phyloP scores from a whole-genome alignment of 106 monocot genomes.

The Alisma plantagoaquatica region DNA sequence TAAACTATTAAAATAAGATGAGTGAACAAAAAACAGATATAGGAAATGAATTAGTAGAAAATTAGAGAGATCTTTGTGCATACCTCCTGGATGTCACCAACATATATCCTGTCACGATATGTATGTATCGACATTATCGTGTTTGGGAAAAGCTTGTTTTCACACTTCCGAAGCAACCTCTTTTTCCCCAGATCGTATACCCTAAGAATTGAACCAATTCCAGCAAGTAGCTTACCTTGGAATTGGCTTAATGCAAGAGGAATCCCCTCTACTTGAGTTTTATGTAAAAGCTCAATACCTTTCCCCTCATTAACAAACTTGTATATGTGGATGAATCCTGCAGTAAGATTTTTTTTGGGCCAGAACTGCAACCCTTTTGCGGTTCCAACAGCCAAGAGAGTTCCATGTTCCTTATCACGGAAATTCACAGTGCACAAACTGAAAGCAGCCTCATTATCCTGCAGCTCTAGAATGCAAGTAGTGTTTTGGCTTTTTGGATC shows the following conservation, averaged over 20 bases:
- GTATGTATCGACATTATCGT: slow-evolving; percentile 81
- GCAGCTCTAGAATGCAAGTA: slow-evolving; percentile 80
- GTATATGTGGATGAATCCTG: slow-evolving; percentile 89
- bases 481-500: slow-evolving; percentile 65
- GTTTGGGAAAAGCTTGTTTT: slow-evolving; percentile 94
- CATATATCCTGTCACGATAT: slow-evolving; percentile 93
- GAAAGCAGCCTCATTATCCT: slow-evolving; percentile 94
- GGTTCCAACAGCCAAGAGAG: slow-evolving; percentile 84
- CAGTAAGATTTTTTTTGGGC: slow-evolving; percentile 55
- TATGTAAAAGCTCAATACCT: slow-evolving; percentile 81
- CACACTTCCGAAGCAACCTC: slow-evolving; percentile 86
- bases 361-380: slow-evolving; percentile 81
- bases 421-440: slow-evolving; percentile 95
- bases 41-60: neutral
- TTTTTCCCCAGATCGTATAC: slow-evolving; percentile 91
- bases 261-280: slow-evolving; percentile 89
- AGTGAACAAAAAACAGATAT: too few relatives aligned
- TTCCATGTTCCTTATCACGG: slow-evolving; percentile 93
- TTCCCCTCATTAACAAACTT: slow-evolving; percentile 88
- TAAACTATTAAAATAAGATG: too few relatives aligned
- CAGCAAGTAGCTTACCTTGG: slow-evolving; percentile 86
- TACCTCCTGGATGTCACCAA: slow-evolving; percentile 99
- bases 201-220: slow-evolving; percentile 73
- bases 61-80: too few relatives aligned
- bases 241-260: slow-evolving; percentile 88